These are phyloP conservation scores for Alnus glutinosa DNA, from an alignment of 306 rosid genomes.

Conservation along the genomic window DNA sequence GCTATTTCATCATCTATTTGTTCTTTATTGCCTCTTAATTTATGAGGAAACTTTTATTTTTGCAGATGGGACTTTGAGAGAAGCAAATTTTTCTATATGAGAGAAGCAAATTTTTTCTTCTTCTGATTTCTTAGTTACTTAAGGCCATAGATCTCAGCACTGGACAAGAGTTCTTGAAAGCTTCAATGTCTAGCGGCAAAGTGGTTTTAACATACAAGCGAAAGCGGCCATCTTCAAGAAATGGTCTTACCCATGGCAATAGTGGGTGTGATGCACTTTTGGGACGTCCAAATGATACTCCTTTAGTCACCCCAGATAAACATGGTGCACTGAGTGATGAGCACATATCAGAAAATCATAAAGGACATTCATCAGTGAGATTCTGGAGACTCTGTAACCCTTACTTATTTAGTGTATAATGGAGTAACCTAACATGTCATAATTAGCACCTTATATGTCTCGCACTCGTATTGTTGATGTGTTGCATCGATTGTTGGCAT, in stretches of 20 bases:
- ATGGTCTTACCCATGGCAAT: conserved; percentile 31
- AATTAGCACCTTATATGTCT: background rate
- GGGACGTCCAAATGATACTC: conserved; percentile 24
- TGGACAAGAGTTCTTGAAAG: conserved; percentile 28
- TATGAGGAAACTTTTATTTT: background rate
- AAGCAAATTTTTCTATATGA: background rate
- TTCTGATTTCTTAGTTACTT: conserved; percentile 11
- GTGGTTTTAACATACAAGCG: conserved; percentile 65
- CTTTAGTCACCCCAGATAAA: conserved; percentile 23
- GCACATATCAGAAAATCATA: conserved; percentile 33
- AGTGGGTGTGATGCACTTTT: conserved; percentile 23
- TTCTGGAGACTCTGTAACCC: conserved; percentile 12
- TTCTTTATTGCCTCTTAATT: background rate
- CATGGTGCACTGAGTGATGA: conserved; percentile 27
- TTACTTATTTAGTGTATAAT: background rate
- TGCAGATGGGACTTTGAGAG: background rate
- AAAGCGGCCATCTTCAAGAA: conserved; percentile 40
- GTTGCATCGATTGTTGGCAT: conserved; percentile 12
- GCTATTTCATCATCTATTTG: background rate
- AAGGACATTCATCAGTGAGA: conserved; percentile 42
- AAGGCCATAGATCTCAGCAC: conserved; percentile 23
- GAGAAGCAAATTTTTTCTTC: conserved; percentile 1
- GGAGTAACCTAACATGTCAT: background rate
- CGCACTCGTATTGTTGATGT: background rate
- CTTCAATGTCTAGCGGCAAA: conserved; percentile 53